phyloP scores from a whole-genome alignment of 345 rosid genomes.

The Arabidopsis arenosa region DNA sequence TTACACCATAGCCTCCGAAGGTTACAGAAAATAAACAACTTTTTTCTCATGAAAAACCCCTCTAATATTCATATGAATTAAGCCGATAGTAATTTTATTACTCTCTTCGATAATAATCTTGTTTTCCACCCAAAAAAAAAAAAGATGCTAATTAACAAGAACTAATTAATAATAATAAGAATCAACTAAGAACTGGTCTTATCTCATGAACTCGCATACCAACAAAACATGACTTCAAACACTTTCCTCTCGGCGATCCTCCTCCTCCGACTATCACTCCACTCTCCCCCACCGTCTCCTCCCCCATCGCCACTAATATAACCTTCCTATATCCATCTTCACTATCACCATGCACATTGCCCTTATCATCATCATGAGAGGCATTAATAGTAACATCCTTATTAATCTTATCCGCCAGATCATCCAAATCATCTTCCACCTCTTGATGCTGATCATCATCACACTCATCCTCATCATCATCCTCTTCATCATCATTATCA shows the following conservation, averaged over 20 bases:
- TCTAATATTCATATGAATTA: not conserved
- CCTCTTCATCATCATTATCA: constrained; percentile 5
- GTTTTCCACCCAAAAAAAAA: constrained; percentile 1
- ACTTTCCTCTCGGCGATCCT: constrained; percentile 50
- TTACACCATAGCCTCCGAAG: constrained; percentile 21
- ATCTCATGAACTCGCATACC: constrained; percentile 42
- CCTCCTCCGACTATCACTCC: constrained; percentile 42
- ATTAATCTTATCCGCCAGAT: constrained; percentile 15
- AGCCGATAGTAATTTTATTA: constrained; percentile 32
- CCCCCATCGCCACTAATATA: constrained; percentile 26
- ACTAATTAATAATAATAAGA: constrained; percentile 13
- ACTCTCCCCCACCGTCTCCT: constrained; percentile 31
- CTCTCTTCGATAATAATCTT: constrained; percentile 5
- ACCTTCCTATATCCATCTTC: constrained; percentile 34
- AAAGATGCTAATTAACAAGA: not conserved
- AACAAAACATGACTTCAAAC: constrained; percentile 47
- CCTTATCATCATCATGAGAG: constrained; percentile 20
- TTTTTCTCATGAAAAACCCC: not conserved
- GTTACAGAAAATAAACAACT: constrained; percentile 11
- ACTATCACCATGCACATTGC: constrained; percentile 41
- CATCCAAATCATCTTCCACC: constrained; percentile 31
- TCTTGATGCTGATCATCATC: constrained; percentile 9
- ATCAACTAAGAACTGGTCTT: constrained; percentile 45
- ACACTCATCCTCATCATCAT: not conserved
- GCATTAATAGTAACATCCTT: constrained; percentile 1